These are phyloP conservation scores for Kodamaea nitidulidarum DNA, from an alignment of 805 yeast genomes.

Conservation along the genomic window DNA sequence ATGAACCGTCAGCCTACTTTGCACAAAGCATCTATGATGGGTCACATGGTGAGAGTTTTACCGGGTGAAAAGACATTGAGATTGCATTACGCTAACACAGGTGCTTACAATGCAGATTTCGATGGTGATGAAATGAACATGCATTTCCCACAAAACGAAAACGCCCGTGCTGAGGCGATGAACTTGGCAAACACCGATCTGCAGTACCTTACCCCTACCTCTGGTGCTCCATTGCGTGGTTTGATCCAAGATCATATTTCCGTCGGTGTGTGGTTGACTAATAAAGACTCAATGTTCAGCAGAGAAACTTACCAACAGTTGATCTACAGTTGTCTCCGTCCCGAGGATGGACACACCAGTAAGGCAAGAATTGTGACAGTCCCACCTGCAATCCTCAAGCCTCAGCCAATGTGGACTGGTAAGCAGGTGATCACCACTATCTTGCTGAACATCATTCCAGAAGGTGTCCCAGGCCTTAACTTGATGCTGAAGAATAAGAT, in stretches of 20 bases:
- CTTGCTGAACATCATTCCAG: conserved; percentile 80
- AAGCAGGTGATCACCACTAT: conserved; percentile 95
- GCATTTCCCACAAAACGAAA: conserved; percentile 98
- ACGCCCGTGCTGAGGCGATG: conserved; percentile 94
- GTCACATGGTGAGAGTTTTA: conserved; percentile 92
- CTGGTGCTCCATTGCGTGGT: conserved; percentile 98
- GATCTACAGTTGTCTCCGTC: conserved; percentile 88
- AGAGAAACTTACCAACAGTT: conserved; percentile 92
- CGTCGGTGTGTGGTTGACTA: conserved; percentile 98
- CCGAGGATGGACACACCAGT: conserved; percentile 95
- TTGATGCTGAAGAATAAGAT: conserved; percentile 79
- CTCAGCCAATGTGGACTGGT: conserved; percentile 94
- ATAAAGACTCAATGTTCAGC: conserved; percentile 85
- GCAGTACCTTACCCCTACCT: conserved; percentile 96
- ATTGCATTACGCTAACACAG: conserved; percentile 96
- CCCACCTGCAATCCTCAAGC: conserved; percentile 87
- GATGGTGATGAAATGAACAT: conserved; percentile 99
- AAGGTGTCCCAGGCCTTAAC: conserved; percentile 86
- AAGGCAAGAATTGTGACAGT: conserved; percentile 64
- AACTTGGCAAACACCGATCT: conserved; percentile 95
- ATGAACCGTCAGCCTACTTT: conserved; percentile 99
- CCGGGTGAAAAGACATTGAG: conserved; percentile 97
- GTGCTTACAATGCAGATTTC: conserved; percentile 98
- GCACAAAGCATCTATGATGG: conserved; percentile 99
- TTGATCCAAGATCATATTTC: conserved; percentile 97